phyloP scores from a whole-genome alignment of 2,329 filamentous ascomycete genomes.

The Ascomycota sp. region DNA sequence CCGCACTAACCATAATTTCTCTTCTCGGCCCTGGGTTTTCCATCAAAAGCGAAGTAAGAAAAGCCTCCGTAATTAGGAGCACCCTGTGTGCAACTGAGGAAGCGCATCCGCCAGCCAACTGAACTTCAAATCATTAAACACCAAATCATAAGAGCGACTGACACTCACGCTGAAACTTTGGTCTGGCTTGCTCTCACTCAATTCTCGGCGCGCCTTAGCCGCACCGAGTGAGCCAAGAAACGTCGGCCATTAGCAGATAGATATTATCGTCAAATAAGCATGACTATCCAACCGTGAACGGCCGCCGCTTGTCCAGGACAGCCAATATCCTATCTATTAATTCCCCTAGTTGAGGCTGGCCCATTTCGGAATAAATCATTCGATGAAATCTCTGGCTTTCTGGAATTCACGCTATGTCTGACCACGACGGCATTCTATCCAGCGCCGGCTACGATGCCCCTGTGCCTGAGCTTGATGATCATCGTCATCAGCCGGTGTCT shows the following conservation, averaged over 20 bases:
- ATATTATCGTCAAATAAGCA: conserved; percentile 7
- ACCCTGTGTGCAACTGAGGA: too few species aligned
- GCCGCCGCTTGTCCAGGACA: conserved; percentile 1
- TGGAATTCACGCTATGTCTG: conserved; percentile 35
- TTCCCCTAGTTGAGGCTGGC: background rate
- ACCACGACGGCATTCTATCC: conserved; percentile 37
- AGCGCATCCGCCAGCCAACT: too few species aligned
- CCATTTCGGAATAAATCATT: background rate
- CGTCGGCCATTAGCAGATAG: conserved; percentile 2
- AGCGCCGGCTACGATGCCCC: conserved; percentile 52
- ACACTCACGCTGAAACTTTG: background rate
- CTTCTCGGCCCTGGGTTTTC: conserved; percentile 80
- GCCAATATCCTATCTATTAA: background rate
- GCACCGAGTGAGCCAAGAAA: conserved; percentile 12
- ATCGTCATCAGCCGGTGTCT: conserved; percentile 47
- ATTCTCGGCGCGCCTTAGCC: conserved; percentile 16
- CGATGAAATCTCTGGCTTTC: background rate
- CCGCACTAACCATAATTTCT: conserved; percentile 56
- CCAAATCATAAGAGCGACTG: background rate
- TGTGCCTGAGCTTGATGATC: conserved; percentile 70
- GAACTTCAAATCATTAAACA: too few species aligned
- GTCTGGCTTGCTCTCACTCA: conserved; percentile 10
- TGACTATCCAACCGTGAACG: conserved; percentile 11
- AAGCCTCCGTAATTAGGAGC: conserved; percentile 70
- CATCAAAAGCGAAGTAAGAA: conserved; percentile 92